Evolutionary conservation across 1,284 basidiomycete genomes (phyloP).

Genomic region (Microbotryum lychnidis-dioicae): DNA sequence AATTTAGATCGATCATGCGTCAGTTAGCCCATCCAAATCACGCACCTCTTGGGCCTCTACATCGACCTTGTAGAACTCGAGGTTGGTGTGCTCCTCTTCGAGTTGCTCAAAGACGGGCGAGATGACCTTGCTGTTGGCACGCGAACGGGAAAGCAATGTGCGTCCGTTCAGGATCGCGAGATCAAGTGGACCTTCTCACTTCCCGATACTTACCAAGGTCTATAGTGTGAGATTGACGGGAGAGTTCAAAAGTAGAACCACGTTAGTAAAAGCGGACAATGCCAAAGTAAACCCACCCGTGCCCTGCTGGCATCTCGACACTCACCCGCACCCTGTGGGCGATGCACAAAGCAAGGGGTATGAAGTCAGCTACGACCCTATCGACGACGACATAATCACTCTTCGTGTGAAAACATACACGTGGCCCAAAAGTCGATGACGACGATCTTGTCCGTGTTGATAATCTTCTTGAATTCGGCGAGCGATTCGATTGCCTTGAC

Average conservation of each 20-base stretch:
- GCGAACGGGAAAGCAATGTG: too few relatives aligned
- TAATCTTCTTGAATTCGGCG: slow-evolving; percentile 4
- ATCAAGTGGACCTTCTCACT: too few relatives aligned
- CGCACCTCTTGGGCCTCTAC: slow-evolving; percentile 53
- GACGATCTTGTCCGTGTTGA: neutral
- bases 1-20: slow-evolving; percentile 28
- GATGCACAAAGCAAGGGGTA: too few relatives aligned
- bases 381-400: too few relatives aligned
- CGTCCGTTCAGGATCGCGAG: too few relatives aligned
- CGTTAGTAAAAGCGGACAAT: neutral
- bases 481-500: neutral
- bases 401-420: neutral
- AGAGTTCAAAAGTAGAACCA: neutral
- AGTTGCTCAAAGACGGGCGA: slow-evolving; percentile 69
- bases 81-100: slow-evolving; percentile 44
- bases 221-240: neutral
- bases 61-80: slow-evolving; percentile 76
- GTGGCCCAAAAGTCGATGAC: slow-evolving; percentile 13
- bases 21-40: slow-evolving; percentile 28
- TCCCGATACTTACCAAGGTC: neutral
- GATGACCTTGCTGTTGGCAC: slow-evolving; percentile 65
- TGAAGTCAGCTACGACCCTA: too few relatives aligned
- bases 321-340: too few relatives aligned
- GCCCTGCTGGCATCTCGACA: neutral
- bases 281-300: neutral